Evolutionary conservation across 768 basidiomycete species (phyloP).

Genomic region (Suillus americanus): DNA sequence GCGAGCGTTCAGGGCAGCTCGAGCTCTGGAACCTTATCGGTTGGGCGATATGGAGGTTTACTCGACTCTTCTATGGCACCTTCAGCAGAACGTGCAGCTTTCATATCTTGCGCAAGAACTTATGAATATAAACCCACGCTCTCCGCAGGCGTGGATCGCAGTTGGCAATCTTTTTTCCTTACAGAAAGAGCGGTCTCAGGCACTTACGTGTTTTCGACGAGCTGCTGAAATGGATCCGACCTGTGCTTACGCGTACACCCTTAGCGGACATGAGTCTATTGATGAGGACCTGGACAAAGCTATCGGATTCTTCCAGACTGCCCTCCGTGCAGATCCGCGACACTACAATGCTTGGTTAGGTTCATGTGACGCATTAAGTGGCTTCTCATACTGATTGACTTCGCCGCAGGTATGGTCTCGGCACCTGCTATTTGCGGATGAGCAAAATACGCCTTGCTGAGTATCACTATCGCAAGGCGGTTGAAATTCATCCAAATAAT

Average conservation of each 20-base stretch:
- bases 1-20: slow-evolving; percentile 80
- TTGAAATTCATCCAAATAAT: slow-evolving; percentile 91
- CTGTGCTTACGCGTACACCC: slow-evolving; percentile 93
- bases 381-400: slow-evolving; percentile 24
- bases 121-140: slow-evolving; percentile 77
- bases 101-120: slow-evolving; percentile 94
- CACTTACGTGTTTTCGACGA: slow-evolving; percentile 90
- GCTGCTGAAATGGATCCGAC: slow-evolving; percentile 86
- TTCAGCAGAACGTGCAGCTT: slow-evolving; percentile 79
- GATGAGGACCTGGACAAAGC: slow-evolving; percentile 95
- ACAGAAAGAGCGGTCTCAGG: slow-evolving; percentile 91
- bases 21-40: slow-evolving; percentile 86
- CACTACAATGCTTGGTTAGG: slow-evolving; percentile 98
- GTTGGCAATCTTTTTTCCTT: slow-evolving; percentile 95
- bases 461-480: slow-evolving; percentile 93
- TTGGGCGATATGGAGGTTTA: slow-evolving; percentile 94
- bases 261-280: slow-evolving; percentile 95
- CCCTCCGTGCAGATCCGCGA: slow-evolving; percentile 85
- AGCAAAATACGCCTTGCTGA: slow-evolving; percentile 92
- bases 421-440: slow-evolving; percentile 93
- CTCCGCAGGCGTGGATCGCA: slow-evolving; percentile 92
- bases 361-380: slow-evolving; percentile 1
- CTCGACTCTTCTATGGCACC: slow-evolving; percentile 95
- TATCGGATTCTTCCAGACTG: slow-evolving; percentile 87
- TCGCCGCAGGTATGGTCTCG: slow-evolving; percentile 89